Base-by-base conservation (phyloP, 2,329 filamentous ascomycete species). In the Dryadomyces sulphureus region DNA sequence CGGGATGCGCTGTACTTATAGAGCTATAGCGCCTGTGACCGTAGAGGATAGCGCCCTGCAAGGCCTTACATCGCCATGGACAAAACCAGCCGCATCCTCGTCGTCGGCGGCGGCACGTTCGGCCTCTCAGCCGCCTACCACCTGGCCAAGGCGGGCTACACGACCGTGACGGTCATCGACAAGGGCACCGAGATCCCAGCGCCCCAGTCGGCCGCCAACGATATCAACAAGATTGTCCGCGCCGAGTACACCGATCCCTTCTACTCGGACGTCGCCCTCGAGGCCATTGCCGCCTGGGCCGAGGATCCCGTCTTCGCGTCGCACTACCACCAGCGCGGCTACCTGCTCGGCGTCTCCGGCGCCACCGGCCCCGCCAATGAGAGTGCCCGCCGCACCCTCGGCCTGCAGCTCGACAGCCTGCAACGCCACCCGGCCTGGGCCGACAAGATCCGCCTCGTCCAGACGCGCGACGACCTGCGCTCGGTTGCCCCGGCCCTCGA, bases 171-270 rank as follows among this genome's bases (percentile, higher is more conserved):
- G 6, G 61, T 74, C 9, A 60, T 74, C 30, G 70, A 74, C 52
- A 63, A 61, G 51, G 46, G 35, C 20, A 5, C 4, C 14, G 9
- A 7, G 7, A 25, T 47, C 6, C 46, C 46, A 1, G 19, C 12
- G 5, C 41, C 41, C 4, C 30, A 20, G 2, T 47, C 46, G 1
- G 46, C 41, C 32, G 46, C 16, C 17, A 44, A 44, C 27, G 46
- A 47, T 22, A 24, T 47, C 24, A 79, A 79, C 55, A 79, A 79
- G 57, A 78, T 79, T 47, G 63, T 79, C 34, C 65, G 74, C 2
- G 72, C 69, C 5, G 73, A 77, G 51, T 78, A 78, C 48, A 70
- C 74, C 50, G 72, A 77, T 48, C 61, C 64, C 0, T 75, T 73
- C 46, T 77, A 79, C 48, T 71, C 72, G 0, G 62, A 73, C 2